A percentile compares a stretch with the other conserved stretches of the same genome.
Evolutionary conservation across 768 basidiomycete species (phyloP).

Genomic region (Cyclocybe cylindracea): DNA sequence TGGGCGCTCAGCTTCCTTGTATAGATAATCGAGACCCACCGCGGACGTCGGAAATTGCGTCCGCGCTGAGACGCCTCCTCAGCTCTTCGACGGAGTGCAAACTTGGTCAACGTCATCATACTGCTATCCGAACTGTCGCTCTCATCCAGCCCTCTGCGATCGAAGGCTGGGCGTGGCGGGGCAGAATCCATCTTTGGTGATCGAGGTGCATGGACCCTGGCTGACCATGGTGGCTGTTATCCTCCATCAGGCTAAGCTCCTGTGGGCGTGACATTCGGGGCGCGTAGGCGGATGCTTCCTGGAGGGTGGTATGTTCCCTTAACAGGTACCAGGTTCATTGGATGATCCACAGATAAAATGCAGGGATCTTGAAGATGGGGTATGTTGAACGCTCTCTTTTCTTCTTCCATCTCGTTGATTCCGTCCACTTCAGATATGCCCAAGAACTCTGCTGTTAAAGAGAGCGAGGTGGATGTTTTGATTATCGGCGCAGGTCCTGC

Average conservation of each 20-base stretch:
- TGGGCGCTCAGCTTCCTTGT: constrained; percentile 7
- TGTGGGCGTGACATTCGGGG: background rate
- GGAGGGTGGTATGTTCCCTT: constrained; percentile 1
- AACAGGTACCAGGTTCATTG: background rate
- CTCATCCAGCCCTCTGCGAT: no score
- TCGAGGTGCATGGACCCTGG: background rate
- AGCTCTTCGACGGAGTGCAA: no score
- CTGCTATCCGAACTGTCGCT: no score
- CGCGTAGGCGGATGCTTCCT: constrained; percentile 1
- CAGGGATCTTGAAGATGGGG: no score
- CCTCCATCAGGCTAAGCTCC: no score
- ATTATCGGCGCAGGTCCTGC: constrained; percentile 63
- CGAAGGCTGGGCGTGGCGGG: constrained; percentile 2
- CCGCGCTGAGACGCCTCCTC: no score
- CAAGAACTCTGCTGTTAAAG: background rate
- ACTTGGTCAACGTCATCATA: no score
- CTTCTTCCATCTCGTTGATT: background rate
- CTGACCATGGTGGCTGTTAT: no score
- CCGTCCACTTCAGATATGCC: background rate
- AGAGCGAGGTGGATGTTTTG: constrained; percentile 53
- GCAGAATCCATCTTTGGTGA: constrained; percentile 6
- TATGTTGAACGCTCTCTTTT: no score
- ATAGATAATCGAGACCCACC: background rate
- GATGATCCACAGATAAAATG: background rate
- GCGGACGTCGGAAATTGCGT: no score